phyloP scores from a whole-genome alignment of 768 basidiomycete species.

The Calocybe gangraenosa region DNA sequence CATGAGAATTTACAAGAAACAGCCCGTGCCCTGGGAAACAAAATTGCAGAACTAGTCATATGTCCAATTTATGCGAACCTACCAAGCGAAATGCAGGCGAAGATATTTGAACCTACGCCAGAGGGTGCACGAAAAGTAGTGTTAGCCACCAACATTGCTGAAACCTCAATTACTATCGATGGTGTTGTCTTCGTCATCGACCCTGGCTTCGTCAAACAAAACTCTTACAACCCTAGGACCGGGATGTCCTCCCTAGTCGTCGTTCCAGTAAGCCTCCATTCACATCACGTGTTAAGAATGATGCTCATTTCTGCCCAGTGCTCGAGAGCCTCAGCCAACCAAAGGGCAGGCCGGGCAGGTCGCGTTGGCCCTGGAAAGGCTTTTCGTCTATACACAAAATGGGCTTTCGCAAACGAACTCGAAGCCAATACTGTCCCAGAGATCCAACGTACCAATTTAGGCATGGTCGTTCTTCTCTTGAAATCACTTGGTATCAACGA shows the following conservation, averaged over 20 bases:
- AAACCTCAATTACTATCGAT: constrained; percentile 98
- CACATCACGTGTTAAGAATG: background rate
- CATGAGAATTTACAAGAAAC: constrained; percentile 97
- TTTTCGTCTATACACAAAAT: constrained; percentile 98
- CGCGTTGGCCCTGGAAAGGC: constrained; percentile 98
- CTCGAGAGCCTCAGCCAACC: constrained; percentile 95
- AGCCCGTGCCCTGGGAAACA: constrained; percentile 90
- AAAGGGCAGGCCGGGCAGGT: constrained; percentile 94
- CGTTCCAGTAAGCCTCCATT: constrained; percentile 70
- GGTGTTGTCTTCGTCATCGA: constrained; percentile 99
- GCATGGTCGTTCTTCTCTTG: constrained; percentile 90
- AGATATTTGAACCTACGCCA: constrained; percentile 99
- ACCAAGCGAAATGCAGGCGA: constrained; percentile 99
- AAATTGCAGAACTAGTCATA: constrained; percentile 89
- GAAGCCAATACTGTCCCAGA: constrained; percentile 98
- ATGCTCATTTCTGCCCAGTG: constrained; percentile 47
- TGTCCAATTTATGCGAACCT: constrained; percentile 99
- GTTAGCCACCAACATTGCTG: constrained; percentile 98
- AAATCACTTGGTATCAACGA: constrained; percentile 99
- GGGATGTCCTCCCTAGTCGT: constrained; percentile 98
- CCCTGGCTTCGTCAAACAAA: constrained; percentile 99
- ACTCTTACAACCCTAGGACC: constrained; percentile 96
- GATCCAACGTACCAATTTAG: constrained; percentile 97
- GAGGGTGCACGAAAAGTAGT: constrained; percentile 97
- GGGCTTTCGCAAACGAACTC: constrained; percentile 94